Conservation (phyloP, 805 yeast genomes). For the Saccharomycopsis sp. region DNA sequence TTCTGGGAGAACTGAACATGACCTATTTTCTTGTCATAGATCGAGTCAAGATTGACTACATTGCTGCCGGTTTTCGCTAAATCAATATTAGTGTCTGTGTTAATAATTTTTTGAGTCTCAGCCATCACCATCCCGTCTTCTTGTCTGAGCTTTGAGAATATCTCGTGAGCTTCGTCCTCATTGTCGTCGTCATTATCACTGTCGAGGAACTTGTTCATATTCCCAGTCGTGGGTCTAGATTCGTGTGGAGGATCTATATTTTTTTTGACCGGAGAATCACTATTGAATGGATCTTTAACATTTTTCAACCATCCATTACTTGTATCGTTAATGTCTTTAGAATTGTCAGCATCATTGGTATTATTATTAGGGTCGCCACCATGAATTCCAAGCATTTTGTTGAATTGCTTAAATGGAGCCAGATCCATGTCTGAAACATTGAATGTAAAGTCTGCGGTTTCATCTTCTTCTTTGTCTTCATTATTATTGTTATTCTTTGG, state of each 20-base stretch:
- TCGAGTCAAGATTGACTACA: too few species aligned
- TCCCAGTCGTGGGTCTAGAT: conserved; percentile 3
- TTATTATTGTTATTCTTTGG: conserved; percentile 40
- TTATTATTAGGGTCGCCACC: conserved; percentile 3
- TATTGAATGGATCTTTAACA: conserved; percentile 35
- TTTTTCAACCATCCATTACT: conserved; percentile 27
- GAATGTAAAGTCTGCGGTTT: background rate
- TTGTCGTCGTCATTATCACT: conserved; percentile 16
- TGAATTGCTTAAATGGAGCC: conserved; percentile 23
- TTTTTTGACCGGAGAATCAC: conserved; percentile 17
- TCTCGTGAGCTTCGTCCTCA: conserved; percentile 17
- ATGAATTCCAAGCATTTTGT: background rate
- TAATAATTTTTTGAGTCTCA: conserved; percentile 23
- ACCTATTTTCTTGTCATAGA: too few species aligned
- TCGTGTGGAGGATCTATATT: conserved; percentile 7
- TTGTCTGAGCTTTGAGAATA: conserved; percentile 9
- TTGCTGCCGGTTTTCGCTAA: too few species aligned
- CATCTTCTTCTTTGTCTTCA: conserved; percentile 42
- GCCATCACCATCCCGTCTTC: background rate
- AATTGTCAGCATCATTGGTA: background rate
- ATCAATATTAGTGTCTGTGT: background rate
- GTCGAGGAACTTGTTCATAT: conserved; percentile 8
- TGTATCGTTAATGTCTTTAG: background rate
- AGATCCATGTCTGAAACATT: conserved; percentile 20
- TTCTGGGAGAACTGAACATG: too few species aligned